Base-by-base conservation (phyloP, 495 filamentous ascomycete genomes). In the Daldinia childiae region DNA sequence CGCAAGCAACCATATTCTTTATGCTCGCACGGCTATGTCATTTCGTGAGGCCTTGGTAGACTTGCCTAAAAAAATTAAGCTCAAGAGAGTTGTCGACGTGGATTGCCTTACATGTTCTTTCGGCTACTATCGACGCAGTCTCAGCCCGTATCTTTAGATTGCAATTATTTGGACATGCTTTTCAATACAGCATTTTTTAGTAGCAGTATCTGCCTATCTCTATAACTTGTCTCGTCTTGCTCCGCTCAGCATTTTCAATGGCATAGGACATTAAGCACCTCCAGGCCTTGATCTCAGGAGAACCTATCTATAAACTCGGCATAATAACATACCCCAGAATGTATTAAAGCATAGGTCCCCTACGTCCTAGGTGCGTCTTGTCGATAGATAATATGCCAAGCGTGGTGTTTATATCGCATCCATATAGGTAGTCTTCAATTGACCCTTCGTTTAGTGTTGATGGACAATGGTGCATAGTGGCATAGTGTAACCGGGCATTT, bases 61-160 rank as follows among this genome's bases (percentile, higher is more conserved):
- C n/a, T 3, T 65, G 4, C 56, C 38, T 0, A 68, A 26, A 38
- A 43, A 60, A 14, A 65, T 68, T 29, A 68, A 27, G 17, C 61
- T 73, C 3, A 21, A 61, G 27, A 73, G 65, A 14, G 70, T 73
- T 17, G 70, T 73, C 19, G 70, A 73, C 26, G 64, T 73, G 50
- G 70, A 73, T 48, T 65, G 29, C 52, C 48, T 56, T 14, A 48
- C 64, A 21, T 51, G 45, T 11, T 30, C 26, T 19, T 73, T 65
- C 19, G 70, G 70, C 24, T 32, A 65, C 45, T 65, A 68, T 60
- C 41, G 19, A 19, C 70, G 70, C n/a, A 68, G 39, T 6, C 11
- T 29, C 2, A 19, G 26, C 14, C 50, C 38, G 4, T 41, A 17
- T 7, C 12, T 14, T n/a, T 59, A 14, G 32, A 45, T 48, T 27